Percentiles rank a stretch among this genome's conserved stretches.
phyloP scores from a whole-genome alignment of 257 asterid genomes.

The Ilex asprella region DNA sequence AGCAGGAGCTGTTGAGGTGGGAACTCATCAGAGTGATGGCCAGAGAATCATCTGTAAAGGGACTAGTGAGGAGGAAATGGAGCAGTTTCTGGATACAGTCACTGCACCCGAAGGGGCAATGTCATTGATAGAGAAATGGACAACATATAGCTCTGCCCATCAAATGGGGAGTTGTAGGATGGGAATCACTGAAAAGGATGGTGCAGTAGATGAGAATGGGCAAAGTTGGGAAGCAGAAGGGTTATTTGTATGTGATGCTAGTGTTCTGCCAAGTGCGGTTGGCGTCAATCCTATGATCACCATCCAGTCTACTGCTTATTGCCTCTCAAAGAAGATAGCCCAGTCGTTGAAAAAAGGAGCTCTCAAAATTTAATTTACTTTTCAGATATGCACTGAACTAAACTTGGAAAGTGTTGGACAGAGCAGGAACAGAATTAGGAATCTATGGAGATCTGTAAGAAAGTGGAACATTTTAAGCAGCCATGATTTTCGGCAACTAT shows the following conservation, averaged over 20 bases:
- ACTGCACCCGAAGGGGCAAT: constrained; percentile 48
- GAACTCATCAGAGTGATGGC: constrained; percentile 75
- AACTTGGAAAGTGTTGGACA: too few species aligned
- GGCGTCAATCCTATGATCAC: constrained; percentile 94
- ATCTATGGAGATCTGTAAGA: too few species aligned
- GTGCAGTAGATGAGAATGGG: constrained; percentile 74
- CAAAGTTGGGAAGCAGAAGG: constrained; percentile 91
- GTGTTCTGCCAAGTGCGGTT: constrained; percentile 71
- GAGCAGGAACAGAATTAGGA: too few species aligned
- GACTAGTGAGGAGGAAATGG: constrained; percentile 41
- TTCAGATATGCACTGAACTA: too few species aligned
- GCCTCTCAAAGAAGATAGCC: constrained; percentile 57
- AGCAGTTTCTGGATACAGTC: constrained; percentile 60
- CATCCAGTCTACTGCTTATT: constrained; percentile 69
- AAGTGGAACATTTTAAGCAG: too few species aligned
- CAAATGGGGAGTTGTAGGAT: constrained; percentile 90
- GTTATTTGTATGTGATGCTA: constrained; percentile 74
- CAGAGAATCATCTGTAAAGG: constrained; percentile 54
- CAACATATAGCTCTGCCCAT: constrained; percentile 69
- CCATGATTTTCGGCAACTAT: too few species aligned
- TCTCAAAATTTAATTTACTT: too few species aligned
- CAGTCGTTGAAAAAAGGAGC: constrained; percentile 21
- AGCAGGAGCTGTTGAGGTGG: constrained; percentile 92
- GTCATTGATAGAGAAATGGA: constrained; percentile 46
- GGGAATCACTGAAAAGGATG: constrained; percentile 62